These are phyloP conservation scores for Suhomyces vadensis DNA, from an alignment of 805 yeast genomes.

Conservation along the genomic window DNA sequence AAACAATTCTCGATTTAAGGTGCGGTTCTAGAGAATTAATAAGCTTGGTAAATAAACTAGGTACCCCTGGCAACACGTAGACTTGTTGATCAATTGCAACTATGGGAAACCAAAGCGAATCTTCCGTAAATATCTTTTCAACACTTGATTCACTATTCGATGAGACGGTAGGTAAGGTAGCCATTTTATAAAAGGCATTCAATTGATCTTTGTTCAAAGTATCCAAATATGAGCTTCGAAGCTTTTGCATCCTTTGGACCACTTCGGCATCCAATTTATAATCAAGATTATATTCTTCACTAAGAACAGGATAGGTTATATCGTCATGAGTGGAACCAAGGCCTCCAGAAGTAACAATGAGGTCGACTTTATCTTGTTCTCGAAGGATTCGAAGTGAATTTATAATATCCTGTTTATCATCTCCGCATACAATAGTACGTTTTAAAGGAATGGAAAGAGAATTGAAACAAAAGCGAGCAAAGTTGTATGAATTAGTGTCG, in stretches of 20 bases:
- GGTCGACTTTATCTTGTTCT: slow-evolving; percentile 51
- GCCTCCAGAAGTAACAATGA: slow-evolving; percentile 69
- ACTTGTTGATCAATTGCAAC: slow-evolving; percentile 66
- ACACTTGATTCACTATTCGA: slow-evolving; percentile 28
- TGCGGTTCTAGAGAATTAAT: slow-evolving; percentile 45
- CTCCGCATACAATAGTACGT: slow-evolving; percentile 73
- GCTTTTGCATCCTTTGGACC: slow-evolving; percentile 56
- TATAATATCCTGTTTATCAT: slow-evolving; percentile 65
- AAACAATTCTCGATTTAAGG: slow-evolving; percentile 28
- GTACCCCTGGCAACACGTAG: slow-evolving; percentile 81
- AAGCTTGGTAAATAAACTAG: slow-evolving; percentile 64
- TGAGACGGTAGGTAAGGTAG: slow-evolving; percentile 62
- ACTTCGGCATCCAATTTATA: slow-evolving; percentile 56
- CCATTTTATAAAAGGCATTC: slow-evolving; percentile 74
- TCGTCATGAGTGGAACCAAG: slow-evolving; percentile 94
- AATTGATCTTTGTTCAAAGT: slow-evolving; percentile 43
- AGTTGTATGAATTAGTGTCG: slow-evolving; percentile 74
- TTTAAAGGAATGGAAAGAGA: slow-evolving; percentile 63
- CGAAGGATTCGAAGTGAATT: slow-evolving; percentile 50
- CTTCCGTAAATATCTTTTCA: slow-evolving; percentile 42
- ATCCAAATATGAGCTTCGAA: slow-evolving; percentile 41
- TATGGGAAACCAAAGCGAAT: slow-evolving; percentile 80
- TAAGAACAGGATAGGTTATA: slow-evolving; percentile 76
- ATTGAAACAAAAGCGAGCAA: slow-evolving; percentile 69
- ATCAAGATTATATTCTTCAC: slow-evolving; percentile 58